phyloP scores from a whole-genome alignment of 2,329 filamentous ascomycete species.

The Zarea fungicola region DNA sequence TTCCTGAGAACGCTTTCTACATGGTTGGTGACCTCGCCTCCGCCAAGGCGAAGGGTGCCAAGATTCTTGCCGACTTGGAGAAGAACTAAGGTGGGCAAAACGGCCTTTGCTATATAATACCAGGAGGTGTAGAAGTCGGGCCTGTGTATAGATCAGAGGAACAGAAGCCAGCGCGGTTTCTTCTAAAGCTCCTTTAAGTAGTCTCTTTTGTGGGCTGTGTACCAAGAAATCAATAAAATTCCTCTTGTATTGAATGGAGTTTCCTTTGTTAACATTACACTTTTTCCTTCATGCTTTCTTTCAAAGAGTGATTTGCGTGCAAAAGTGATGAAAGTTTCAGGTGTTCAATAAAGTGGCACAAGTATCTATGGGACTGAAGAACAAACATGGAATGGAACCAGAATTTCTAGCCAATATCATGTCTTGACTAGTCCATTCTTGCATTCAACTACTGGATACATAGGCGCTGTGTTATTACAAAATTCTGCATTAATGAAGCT shows the following conservation, averaged over 20 bases:
- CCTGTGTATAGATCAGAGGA: constrained; percentile 57
- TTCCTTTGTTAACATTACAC: constrained; percentile 19
- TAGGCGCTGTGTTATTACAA: no score
- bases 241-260: constrained; percentile 34
- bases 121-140: constrained; percentile 29
- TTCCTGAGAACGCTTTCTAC: constrained; percentile 93
- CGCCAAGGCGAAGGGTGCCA: constrained; percentile 95
- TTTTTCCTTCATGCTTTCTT: neutral
- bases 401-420: no score
- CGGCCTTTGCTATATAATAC: constrained; percentile 31
- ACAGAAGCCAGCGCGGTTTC: constrained; percentile 43
- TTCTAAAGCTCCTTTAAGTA: constrained; percentile 47
- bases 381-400: no score
- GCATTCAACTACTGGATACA: no score
- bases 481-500: neutral
- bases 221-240: constrained; percentile 51
- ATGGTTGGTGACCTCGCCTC: constrained; percentile 97
- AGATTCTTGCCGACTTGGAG: constrained; percentile 96
- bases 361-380: no score
- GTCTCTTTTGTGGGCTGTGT: constrained; percentile 59
- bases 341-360: no score
- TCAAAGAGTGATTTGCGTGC: neutral
- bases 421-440: no score
- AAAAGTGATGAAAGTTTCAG: constrained; percentile 2
- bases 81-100: constrained; percentile 47